A percentile compares a stretch with the other conserved stretches of the same genome.
phyloP scores from a whole-genome alignment of 257 asterid genomes.

The Solanum bukasovii region DNA sequence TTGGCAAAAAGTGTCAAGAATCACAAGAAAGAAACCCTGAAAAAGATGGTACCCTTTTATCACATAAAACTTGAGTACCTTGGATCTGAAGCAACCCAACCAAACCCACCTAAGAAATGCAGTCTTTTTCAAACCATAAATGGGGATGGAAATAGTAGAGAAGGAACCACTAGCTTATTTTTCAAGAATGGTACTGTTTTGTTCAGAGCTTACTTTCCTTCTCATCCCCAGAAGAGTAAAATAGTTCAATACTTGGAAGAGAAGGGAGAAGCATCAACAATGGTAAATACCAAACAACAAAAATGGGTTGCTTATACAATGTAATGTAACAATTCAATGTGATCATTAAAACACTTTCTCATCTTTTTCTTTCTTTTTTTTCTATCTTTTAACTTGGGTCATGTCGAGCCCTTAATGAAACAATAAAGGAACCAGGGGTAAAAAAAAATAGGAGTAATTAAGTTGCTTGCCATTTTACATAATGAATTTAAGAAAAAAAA shows the following conservation, averaged over 20 bases:
- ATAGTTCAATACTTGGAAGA: background rate
- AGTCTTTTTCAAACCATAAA: conserved; percentile 24
- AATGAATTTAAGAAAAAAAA: background rate
- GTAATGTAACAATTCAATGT: background rate
- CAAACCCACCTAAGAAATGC: background rate
- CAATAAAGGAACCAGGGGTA: background rate
- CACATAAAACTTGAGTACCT: conserved; percentile 48
- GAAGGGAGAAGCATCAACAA: conserved; percentile 4
- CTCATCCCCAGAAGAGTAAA: background rate
- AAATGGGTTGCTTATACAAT: background rate
- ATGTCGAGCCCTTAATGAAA: background rate
- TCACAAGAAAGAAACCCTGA: conserved; percentile 70
- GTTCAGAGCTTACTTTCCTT: background rate
- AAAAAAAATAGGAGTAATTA: too few species aligned
- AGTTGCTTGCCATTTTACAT: too few species aligned
- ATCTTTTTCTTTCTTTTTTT: background rate
- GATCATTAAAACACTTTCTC: background rate
- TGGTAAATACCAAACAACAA: background rate
- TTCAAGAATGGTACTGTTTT: background rate
- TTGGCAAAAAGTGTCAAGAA: conserved; percentile 25
- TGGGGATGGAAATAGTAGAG: background rate
- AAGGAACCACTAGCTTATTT: conserved; percentile 5
- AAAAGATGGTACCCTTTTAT: conserved; percentile 22
- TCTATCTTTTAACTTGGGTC: background rate
- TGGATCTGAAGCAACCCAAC: conserved; percentile 76